Evolutionary conservation across 768 basidiomycete species (phyloP), one percentile per base, ranked within the genome.

Genomic region (Strobilomyces dryophilus): DNA sequence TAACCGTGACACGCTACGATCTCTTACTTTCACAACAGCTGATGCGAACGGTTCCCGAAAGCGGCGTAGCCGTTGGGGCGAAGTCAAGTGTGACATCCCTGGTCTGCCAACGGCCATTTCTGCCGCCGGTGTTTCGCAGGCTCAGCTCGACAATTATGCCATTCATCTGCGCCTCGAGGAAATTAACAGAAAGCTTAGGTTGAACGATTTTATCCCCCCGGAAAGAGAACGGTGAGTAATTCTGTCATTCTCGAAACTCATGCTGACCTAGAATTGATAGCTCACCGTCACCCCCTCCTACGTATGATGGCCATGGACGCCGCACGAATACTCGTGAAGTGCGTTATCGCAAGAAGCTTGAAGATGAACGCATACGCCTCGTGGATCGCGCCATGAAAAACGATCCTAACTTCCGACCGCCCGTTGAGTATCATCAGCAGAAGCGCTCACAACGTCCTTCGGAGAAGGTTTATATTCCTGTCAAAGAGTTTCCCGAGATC

Each of bases 401-500:
- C 56, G 97, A 99, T 65, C 97, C 97, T 17, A 95, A 94, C 67
- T 99, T 95, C 78, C 91, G 90, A 39, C 94, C 97, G 49, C 97
- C 97, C 10, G 88, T 92, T 51, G 97, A 99, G 71, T 95, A 98
- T 66, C 89, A 92, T 58, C 89, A 93, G 69, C 87, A 93, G 68
- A 95, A 97, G 71, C 87, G 93, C 31, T 91, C 90, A 39, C 89
- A 91, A 54, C 83, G 93, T 44, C 95, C 95, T 14, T 89, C 90
- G 32, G 97, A 99, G 55, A 98, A 98, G 74, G 97, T 99, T 56
- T 99, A 98, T 69, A 98, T 99, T 55, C 97, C 97, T 37, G 95
- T 98, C 68, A 98, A 99, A 71, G 97, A 99, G 73, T 99, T 99
- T 62, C 97, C 97, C 2, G 95, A 98, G 74, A 98, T 99, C 78